Evolutionary conservation across 257 asterid species (phyloP).

Genomic region (Przewalskia tangutica): DNA sequence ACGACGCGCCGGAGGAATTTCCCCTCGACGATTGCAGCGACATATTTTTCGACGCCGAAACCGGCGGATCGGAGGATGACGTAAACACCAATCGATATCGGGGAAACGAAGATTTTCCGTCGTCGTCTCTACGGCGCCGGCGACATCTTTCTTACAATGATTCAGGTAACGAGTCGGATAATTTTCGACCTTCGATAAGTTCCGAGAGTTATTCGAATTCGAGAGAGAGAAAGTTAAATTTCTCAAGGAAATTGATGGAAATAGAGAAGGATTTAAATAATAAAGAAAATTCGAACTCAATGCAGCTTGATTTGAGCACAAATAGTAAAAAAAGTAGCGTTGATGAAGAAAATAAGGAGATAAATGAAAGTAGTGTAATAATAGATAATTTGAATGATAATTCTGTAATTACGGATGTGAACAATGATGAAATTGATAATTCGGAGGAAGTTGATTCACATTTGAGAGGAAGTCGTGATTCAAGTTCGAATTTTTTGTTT

Average conservation of each 20-base stretch:
- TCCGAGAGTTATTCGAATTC: constrained; percentile 16
- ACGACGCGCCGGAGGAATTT: constrained; percentile 48
- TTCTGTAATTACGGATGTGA: constrained; percentile 25
- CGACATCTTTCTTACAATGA: constrained; percentile 15
- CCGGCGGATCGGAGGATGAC: constrained; percentile 11
- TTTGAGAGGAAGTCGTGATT: constrained; percentile 25
- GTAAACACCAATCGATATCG: constrained; percentile 7
- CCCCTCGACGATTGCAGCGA: constrained; percentile 38
- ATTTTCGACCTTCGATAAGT: constrained; percentile 20
- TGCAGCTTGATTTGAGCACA: constrained; percentile 14
- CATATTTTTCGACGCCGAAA: constrained; percentile 12
- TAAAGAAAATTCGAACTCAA: not conserved
- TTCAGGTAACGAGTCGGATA: constrained; percentile 13
- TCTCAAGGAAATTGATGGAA: constrained; percentile 20
- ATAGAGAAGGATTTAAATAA: constrained; percentile 11
- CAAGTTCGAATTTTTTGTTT: constrained; percentile 30
- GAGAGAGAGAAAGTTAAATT: constrained; percentile 13
- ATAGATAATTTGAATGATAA: not conserved
- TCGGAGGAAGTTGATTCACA: constrained; percentile 23
- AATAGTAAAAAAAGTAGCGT: constrained; percentile 7
- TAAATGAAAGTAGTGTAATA: not conserved
- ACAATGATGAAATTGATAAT: not conserved
- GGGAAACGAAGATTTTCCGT: constrained; percentile 15
- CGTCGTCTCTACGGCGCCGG: constrained; percentile 36
- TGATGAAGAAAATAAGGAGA: constrained; percentile 16